Conservation (phyloP, 2,329 filamentous ascomycete genomes). For the Ophiognomonia clavigignenti-juglandacearum region DNA sequence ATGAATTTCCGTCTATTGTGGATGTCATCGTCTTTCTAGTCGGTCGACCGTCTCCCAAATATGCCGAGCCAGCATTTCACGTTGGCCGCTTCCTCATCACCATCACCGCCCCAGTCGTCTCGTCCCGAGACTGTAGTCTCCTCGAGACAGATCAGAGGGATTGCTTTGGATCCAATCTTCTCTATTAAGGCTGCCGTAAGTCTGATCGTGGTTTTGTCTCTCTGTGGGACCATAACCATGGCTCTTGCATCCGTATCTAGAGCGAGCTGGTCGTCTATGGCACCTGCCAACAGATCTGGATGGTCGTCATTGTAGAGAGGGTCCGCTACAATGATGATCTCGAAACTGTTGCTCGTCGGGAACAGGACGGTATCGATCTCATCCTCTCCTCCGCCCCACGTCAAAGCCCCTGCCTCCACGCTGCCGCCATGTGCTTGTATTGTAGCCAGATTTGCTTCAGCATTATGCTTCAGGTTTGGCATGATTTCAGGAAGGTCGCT, state of each 20-base stretch:
- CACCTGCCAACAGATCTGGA: slow-evolving; percentile 65
- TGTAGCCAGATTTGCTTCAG: slow-evolving; percentile 54
- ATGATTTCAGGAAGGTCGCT: slow-evolving; percentile 85
- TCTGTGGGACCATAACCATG: slow-evolving; percentile 74
- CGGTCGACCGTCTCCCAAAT: slow-evolving; percentile 31
- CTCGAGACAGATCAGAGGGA: slow-evolving; percentile 45
- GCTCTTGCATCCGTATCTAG: slow-evolving; percentile 54
- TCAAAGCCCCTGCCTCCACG: slow-evolving; percentile 61
- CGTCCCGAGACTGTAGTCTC: slow-evolving; percentile 60
- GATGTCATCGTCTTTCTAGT: slow-evolving; percentile 11
- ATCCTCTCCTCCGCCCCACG: slow-evolving; percentile 61
- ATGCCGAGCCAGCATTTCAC: slow-evolving; percentile 69
- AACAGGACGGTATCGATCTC: slow-evolving; percentile 42
- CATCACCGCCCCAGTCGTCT: slow-evolving; percentile 67
- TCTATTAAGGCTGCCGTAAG: slow-evolving; percentile 60
- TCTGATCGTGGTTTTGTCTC: slow-evolving; percentile 60
- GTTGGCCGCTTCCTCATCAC: slow-evolving; percentile 30
- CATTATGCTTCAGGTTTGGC: slow-evolving; percentile 73
- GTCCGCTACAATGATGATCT: slow-evolving; percentile 79
- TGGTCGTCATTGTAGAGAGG: slow-evolving; percentile 83
- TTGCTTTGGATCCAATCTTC: slow-evolving; percentile 50
- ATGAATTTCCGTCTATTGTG: no score
- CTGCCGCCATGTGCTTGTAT: slow-evolving; percentile 52
- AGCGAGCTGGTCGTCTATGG: slow-evolving; percentile 64
- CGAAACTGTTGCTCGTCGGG: slow-evolving; percentile 44